Evolutionary conservation across 257 asterid species (phyloP).

Genomic region (Penstemon barbatus): DNA sequence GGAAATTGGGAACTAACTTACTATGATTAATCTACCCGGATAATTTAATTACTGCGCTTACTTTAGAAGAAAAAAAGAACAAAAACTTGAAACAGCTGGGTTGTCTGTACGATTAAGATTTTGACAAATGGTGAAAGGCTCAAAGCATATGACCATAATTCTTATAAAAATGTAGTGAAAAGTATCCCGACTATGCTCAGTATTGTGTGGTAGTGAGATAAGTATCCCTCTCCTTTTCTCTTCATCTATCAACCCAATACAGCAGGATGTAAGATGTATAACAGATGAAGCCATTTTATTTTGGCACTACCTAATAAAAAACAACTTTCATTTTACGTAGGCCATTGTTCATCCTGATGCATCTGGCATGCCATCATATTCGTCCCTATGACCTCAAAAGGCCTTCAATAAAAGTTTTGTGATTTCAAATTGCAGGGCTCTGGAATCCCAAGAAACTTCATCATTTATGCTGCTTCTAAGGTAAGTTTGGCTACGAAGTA

Average conservation of each 20-base stretch:
- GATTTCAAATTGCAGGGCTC: slow-evolving; percentile 49
- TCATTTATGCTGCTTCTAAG: slow-evolving; percentile 56
- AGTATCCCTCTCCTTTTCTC: slow-evolving; percentile 7
- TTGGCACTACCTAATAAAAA: neutral
- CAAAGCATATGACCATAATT: no score
- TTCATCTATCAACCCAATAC: neutral
- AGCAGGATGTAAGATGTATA: neutral
- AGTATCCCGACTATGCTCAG: neutral
- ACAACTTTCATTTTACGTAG: neutral
- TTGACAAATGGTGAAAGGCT: no score
- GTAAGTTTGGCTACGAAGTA: slow-evolving; percentile 34
- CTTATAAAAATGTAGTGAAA: no score
- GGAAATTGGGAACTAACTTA: no score
- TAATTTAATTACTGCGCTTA: no score
- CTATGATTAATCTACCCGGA: no score
- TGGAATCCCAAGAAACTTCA: slow-evolving; percentile 63
- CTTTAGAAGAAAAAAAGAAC: neutral
- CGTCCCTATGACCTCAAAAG: neutral
- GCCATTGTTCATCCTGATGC: slow-evolving; percentile 1
- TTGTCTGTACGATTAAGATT: neutral
- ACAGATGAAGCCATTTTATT: neutral
- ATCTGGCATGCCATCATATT: neutral
- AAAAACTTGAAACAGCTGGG: neutral
- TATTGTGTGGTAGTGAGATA: neutral
- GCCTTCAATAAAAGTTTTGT: neutral